A percentile compares a stretch with the other conserved stretches of the same genome.
Evolutionary conservation across 495 filamentous ascomycete species (phyloP).

Genomic region (Delitschia confertaspora): DNA sequence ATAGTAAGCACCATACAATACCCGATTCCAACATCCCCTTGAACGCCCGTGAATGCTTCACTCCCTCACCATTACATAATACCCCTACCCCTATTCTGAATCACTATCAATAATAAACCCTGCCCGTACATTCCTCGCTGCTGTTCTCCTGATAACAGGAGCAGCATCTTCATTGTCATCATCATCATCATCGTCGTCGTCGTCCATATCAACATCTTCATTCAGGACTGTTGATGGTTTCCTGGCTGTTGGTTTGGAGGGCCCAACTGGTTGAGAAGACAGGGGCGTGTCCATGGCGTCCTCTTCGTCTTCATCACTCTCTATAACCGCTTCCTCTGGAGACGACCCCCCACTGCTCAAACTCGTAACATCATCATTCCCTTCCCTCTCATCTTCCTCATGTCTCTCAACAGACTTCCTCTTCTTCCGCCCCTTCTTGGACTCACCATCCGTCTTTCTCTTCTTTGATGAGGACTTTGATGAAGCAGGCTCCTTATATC

Average conservation of each 20-base stretch:
- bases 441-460: conserved; percentile 19
- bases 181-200: conserved; percentile 18
- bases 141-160: conserved; percentile 11
- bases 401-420: conserved; percentile 15
- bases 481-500: conserved; percentile 1
- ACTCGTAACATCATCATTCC: conserved; percentile 7
- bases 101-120: conserved; percentile 31
- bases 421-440: conserved; percentile 33
- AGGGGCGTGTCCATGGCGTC: conserved; percentile 25
- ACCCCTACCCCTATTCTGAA: conserved; percentile 27
- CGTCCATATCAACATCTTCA: conserved; percentile 18
- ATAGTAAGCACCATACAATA: too few relatives aligned
- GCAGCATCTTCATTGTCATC: conserved; percentile 18
- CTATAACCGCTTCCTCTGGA: conserved; percentile 7
- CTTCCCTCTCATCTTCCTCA: conserved; percentile 18
- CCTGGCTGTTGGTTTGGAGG: conserved; percentile 2
- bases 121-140: conserved; percentile 20
- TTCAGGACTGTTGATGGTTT: background rate
- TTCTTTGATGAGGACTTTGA: conserved; percentile 26
- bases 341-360: conserved; percentile 9
- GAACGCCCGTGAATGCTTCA: background rate
- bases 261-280: conserved; percentile 23
- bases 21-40: too few relatives aligned
- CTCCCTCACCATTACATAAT: too few relatives aligned
- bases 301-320: conserved; percentile 8